A percentile compares a stretch with the other conserved stretches of the same genome.
These are phyloP conservation scores for Acmispon strigosus DNA, from an alignment of 306 rosid species.

Conservation along the genomic window DNA sequence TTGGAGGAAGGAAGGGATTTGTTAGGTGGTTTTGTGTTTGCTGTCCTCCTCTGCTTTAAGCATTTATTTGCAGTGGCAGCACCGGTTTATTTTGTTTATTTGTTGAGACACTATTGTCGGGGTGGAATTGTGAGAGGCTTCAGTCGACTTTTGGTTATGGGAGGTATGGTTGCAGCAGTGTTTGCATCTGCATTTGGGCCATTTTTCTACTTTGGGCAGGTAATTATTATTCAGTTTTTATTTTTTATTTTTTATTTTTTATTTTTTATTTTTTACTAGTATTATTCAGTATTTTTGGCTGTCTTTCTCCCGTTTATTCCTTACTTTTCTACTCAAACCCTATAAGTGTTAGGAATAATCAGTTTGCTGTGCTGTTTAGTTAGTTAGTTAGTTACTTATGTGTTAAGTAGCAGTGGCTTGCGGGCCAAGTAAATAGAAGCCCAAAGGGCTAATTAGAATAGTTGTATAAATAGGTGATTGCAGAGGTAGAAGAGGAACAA, in stretches of 20 bases:
- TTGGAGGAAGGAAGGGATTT: conserved; percentile 87
- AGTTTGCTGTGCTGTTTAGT: too few species aligned
- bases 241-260: too few species aligned
- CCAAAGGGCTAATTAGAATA: too few species aligned
- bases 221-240: conserved; percentile 19
- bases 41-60: conserved; percentile 70
- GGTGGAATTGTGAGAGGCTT: conserved; percentile 57
- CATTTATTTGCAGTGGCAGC: conserved; percentile 94
- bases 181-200: conserved; percentile 79
- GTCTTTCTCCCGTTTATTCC: neutral
- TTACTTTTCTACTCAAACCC: neutral
- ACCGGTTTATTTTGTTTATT: conserved; percentile 75
- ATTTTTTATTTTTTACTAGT: too few species aligned
- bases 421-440: too few species aligned
- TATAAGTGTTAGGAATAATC: too few species aligned
- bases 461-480: too few species aligned
- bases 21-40: conserved; percentile 72
- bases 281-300: too few species aligned
- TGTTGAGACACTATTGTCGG: conserved; percentile 85
- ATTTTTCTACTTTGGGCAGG: conserved; percentile 81
- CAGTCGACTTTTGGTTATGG: conserved; percentile 59
- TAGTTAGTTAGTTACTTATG: too few species aligned
- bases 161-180: conserved; percentile 55
- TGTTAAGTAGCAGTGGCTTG: too few species aligned
- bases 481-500: too few species aligned